Percentiles rank a stretch among this genome's conserved stretches.
These are phyloP conservation scores for Nothomitra cinnamomea DNA, from an alignment of 2,329 filamentous ascomycete species.

Conservation along the genomic window DNA sequence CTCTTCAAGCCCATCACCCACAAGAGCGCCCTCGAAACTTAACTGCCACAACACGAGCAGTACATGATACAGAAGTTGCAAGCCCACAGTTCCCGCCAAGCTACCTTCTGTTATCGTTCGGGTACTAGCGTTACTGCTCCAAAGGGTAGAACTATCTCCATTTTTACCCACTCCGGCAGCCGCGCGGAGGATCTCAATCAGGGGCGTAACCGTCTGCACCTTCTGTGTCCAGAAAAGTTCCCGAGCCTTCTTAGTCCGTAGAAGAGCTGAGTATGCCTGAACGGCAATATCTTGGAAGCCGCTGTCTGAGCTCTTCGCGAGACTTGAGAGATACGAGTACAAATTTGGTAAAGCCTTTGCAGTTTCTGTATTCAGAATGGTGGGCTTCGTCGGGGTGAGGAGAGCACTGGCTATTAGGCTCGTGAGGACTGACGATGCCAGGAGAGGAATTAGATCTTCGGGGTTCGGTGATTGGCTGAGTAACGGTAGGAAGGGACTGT, in stretches of 20 bases:
- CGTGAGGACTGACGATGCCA: constrained; percentile 75
- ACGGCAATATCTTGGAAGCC: constrained; percentile 92
- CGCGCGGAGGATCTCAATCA: constrained; percentile 62
- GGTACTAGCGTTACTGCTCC: constrained; percentile 35
- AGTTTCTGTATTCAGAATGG: constrained; percentile 43
- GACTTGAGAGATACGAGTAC: constrained; percentile 67
- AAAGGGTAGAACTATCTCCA: constrained; percentile 38
- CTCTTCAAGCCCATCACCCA: constrained; percentile 74
- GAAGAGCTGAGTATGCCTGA: constrained; percentile 70
- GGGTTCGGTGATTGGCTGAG: constrained; percentile 69
- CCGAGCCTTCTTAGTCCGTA: constrained; percentile 58
- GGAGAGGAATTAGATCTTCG: constrained; percentile 74
- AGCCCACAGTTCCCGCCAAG: constrained; percentile 59
- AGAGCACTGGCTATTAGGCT: constrained; percentile 54
- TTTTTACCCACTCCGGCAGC: constrained; percentile 60
- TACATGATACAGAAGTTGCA: constrained; percentile 89
- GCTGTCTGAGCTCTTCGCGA: constrained; percentile 73
- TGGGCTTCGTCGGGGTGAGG: constrained; percentile 43
- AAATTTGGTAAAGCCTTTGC: constrained; percentile 64
- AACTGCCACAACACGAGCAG: constrained; percentile 91
- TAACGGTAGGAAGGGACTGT: constrained; percentile 68
- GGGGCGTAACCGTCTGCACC: constrained; percentile 64
- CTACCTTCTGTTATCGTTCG: constrained; percentile 47
- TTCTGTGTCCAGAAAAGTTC: constrained; percentile 83
- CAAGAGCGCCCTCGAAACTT: constrained; percentile 61